Conservation (phyloP, 164 flowering plant genomes). For the Chloranthus sessilifolius region DNA sequence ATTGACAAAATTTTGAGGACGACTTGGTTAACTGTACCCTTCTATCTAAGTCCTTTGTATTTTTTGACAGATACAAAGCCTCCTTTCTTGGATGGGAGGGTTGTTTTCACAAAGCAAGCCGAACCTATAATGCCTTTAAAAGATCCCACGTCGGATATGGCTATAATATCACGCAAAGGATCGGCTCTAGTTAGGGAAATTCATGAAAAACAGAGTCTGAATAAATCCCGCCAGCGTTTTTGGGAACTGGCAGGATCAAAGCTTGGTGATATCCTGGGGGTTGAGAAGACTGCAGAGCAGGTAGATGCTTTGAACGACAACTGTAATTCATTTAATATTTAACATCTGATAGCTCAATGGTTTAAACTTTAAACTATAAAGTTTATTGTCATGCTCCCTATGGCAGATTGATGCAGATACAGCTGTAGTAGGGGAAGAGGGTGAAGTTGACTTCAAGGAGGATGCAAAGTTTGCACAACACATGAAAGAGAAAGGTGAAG, state of each 20-base stretch:
- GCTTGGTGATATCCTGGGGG: conserved; percentile 96
- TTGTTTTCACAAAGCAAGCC: conserved; percentile 93
- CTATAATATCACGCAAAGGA: conserved; percentile 94
- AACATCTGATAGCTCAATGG: no score
- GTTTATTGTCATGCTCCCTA: no score
- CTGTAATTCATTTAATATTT: no score
- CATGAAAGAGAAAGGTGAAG: conserved; percentile 78
- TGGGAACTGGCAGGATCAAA: conserved; percentile 99
- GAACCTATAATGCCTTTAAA: conserved; percentile 95
- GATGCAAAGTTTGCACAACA: conserved; percentile 95
- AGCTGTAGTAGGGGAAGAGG: conserved; percentile 85
- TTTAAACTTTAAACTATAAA: no score
- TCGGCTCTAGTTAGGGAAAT: conserved; percentile 79
- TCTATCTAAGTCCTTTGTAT: no score
- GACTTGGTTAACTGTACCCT: no score
- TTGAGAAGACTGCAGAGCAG: conserved; percentile 92
- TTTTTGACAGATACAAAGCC: conserved; percentile 79
- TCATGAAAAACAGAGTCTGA: conserved; percentile 81
- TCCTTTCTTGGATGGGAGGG: conserved; percentile 93
- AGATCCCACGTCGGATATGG: conserved; percentile 98
- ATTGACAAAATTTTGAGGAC: no score
- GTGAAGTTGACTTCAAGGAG: conserved; percentile 93
- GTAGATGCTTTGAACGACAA: conserved; percentile 23
- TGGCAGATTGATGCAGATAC: conserved; percentile 93
- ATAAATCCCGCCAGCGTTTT: conserved; percentile 91